phyloP scores from a whole-genome alignment of 495 filamentous ascomycete species.

The Aspergillus coremiiformis region DNA sequence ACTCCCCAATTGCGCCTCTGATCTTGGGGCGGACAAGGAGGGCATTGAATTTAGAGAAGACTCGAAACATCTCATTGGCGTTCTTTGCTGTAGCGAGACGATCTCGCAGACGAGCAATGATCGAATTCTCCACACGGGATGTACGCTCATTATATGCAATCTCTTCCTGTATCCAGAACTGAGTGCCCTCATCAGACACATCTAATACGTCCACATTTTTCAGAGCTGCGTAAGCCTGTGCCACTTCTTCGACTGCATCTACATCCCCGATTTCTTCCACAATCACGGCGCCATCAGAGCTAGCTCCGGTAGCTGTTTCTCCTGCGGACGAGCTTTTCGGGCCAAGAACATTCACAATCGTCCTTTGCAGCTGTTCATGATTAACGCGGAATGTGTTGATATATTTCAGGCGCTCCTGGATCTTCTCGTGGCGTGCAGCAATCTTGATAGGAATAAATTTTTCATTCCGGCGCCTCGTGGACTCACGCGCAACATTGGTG shows the following conservation, averaged over 20 bases:
- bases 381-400: conserved; percentile 90
- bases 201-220: conserved; percentile 94
- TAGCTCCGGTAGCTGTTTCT: conserved; percentile 38
- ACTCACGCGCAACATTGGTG: conserved; percentile 90
- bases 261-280: conserved; percentile 95
- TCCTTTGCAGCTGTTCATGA: conserved; percentile 93
- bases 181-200: conserved; percentile 79
- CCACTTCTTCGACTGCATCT: conserved; percentile 95
- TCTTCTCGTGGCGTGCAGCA: conserved; percentile 68
- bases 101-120: conserved; percentile 90
- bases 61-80: conserved; percentile 98
- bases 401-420: conserved; percentile 84
- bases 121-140: conserved; percentile 94
- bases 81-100: conserved; percentile 90
- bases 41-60: conserved; percentile 99
- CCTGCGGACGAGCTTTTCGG: conserved; percentile 47
- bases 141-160: conserved; percentile 95
- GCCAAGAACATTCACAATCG: conserved; percentile 89
- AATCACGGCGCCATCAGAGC: conserved; percentile 55
- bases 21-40: conserved; percentile 97
- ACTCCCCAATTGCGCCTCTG: conserved; percentile 92
- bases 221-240: conserved; percentile 84
- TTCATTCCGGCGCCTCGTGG: conserved; percentile 82
- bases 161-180: conserved; percentile 85
- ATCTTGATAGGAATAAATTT: conserved; percentile 99